These are phyloP conservation scores for Dactylellina parvicollis DNA, from an alignment of 2,329 filamentous ascomycete species.

Conservation along the genomic window DNA sequence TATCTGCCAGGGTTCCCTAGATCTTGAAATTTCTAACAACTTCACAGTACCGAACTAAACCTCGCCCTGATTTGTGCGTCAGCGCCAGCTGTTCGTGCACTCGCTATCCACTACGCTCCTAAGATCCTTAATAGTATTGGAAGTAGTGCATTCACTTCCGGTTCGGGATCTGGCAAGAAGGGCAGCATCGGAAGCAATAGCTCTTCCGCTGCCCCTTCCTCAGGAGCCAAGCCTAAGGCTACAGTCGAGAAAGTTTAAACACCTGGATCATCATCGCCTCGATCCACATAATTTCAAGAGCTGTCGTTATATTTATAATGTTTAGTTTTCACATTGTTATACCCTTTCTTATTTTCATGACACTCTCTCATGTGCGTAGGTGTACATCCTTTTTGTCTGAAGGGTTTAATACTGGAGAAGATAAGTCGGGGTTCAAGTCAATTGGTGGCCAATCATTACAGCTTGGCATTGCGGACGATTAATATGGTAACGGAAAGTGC, in stretches of 20 bases:
- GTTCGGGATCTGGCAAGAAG: slow-evolving; percentile 9
- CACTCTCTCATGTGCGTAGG: slow-evolving; percentile 10
- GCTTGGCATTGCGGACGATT: slow-evolving; percentile 1
- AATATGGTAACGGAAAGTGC: slow-evolving; percentile 24
- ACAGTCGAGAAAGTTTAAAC: slow-evolving; percentile 20
- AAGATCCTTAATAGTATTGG: slow-evolving; percentile 41
- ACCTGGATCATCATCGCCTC: neutral
- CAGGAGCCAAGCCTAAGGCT: slow-evolving; percentile 7
- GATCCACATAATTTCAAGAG: neutral
- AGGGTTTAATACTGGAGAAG: neutral
- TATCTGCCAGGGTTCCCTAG: neutral
- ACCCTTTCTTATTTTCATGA: slow-evolving; percentile 10
- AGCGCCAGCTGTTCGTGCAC: slow-evolving; percentile 37
- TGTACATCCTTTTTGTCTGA: neutral
- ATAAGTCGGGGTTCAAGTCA: neutral
- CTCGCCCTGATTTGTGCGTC: slow-evolving; percentile 47
- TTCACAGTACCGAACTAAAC: slow-evolving; percentile 38
- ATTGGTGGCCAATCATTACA: neutral
- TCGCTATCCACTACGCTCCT: slow-evolving; percentile 48
- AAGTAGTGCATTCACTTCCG: slow-evolving; percentile 12
- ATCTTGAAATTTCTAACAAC: neutral
- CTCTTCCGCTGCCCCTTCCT: neutral
- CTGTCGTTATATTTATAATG: slow-evolving; percentile 1
- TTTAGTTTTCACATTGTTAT: neutral
- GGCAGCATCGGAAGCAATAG: slow-evolving; percentile 28